A percentile compares a stretch with the other conserved stretches of the same genome.
phyloP scores from a whole-genome alignment of 352 stramenopile species.

The Pseudoperonospora humuli region DNA sequence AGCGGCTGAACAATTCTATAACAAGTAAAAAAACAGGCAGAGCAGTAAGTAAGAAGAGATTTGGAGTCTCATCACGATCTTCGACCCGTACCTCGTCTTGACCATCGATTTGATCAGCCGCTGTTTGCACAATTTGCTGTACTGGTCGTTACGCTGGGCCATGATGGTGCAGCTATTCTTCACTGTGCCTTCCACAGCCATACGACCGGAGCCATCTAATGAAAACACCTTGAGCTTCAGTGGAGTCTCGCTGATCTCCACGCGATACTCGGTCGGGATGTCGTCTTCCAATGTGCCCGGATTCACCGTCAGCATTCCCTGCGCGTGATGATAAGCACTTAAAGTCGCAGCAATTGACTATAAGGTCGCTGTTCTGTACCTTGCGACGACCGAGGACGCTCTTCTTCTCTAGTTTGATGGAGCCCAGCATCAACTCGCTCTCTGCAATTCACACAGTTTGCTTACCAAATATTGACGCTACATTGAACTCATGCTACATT shows the following conservation, averaged over 20 bases:
- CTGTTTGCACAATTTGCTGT: constrained; percentile 81
- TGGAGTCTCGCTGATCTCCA: constrained; percentile 70
- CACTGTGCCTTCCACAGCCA: constrained; percentile 82
- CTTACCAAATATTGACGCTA: not conserved
- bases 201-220: constrained; percentile 74
- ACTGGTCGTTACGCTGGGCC: constrained; percentile 76
- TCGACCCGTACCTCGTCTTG: constrained; percentile 43
- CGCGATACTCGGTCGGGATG: constrained; percentile 75
- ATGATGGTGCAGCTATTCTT: constrained; percentile 84
- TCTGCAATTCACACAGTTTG: constrained; percentile 26
- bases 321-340: constrained; percentile 1
- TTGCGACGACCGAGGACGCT: constrained; percentile 63
- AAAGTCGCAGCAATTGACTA: constrained; percentile 2
- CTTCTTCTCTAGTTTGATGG: constrained; percentile 79
- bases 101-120: constrained; percentile 84
- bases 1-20: constrained; percentile 64
- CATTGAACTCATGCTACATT: not conserved
- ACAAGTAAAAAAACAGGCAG: not conserved
- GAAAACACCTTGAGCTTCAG: constrained; percentile 83
- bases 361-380: constrained; percentile 17
- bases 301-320: constrained; percentile 78
- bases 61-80: not conserved
- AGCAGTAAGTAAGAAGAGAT: not conserved
- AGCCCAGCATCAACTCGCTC: constrained; percentile 77
- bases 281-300: constrained; percentile 64